Evolutionary conservation across 106 monocot genomes (phyloP).

Genomic region (Phalaenopsis aphrodite): DNA sequence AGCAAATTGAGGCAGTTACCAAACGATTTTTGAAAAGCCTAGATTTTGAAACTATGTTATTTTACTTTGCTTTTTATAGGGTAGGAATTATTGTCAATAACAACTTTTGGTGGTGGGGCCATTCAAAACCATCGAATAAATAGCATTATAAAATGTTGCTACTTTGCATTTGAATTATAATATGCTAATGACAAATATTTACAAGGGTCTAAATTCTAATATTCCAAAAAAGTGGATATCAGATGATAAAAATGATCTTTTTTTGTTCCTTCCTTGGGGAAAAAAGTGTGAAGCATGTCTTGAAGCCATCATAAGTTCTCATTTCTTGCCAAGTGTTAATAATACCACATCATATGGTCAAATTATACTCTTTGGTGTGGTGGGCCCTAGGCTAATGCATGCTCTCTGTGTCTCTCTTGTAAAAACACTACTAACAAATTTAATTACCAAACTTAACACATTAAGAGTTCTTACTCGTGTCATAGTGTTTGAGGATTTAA

Average conservation of each 20-base stretch:
- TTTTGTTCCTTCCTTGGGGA: background rate
- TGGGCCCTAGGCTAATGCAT: background rate
- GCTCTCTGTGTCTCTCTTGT: background rate
- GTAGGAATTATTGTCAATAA: background rate
- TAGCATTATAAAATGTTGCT: no score
- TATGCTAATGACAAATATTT: background rate
- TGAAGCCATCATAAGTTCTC: background rate
- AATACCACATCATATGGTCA: background rate
- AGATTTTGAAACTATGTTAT: background rate
- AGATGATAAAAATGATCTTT: background rate
- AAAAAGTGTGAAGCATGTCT: background rate
- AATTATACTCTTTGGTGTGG: background rate
- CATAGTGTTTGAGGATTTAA: no score
- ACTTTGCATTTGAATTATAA: no score
- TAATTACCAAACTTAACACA: background rate
- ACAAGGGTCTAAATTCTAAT: background rate
- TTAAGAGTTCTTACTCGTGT: no score
- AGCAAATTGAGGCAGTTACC: background rate
- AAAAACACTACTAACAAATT: background rate
- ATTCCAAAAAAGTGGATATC: no score
- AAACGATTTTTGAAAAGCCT: background rate
- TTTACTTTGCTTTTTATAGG: background rate
- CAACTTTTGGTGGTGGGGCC: background rate
- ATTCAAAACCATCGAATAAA: background rate
- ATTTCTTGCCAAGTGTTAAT: background rate